Base-by-base conservation (phyloP, 2,329 filamentous ascomycete genomes). In the Botrytis squamosa region DNA sequence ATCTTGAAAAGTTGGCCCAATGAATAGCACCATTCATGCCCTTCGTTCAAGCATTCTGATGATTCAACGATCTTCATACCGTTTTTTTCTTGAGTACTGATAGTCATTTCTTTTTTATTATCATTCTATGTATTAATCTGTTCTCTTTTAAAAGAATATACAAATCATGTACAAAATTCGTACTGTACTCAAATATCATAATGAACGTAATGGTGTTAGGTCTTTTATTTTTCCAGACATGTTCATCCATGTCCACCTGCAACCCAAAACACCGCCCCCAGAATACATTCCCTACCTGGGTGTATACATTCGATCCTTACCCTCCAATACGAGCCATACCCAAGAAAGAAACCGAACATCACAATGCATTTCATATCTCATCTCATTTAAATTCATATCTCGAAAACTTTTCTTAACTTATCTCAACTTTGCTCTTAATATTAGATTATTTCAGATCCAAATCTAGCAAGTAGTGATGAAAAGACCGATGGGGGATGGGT, bases 401-500 rank as follows among this genome's bases (percentile, higher is more conserved):
- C 33, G 16, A n/a, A 14, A 20, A 7, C 1, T 3, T 29, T 36
- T 52, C 10, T 18, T 4, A 8, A 49, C 33, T 49, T 16, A 44
- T 10, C 33, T 14, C 14, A 20, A 66, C 25, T 38, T n/a, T 16
- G 0, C 16, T 16, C 9, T 22, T 14, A 1, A 12, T 14, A 16
- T 12, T 1, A 16, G 22, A 67, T 66, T 22, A 40, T 14, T 20
- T 8, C n/a, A 46, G n/a, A 65, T 22, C 29, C 42, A 36, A n/a
- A 67, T 52, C 71, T 74, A 77, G 44, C 75, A 78, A 1, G 66
- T 36, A 4, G 76, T 77, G 36, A 85, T 81, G 75, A 81, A 84
- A 75, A 85, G 74, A 20, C 84, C 84, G 63, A 85, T 80, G n/a
- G 84, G 83, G 55, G 81, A 82, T 8, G 83, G 83, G 78, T 90